phyloP scores from a whole-genome alignment of 2,329 filamentous ascomycete species.

The Lasiodiplodia hormozganensis region DNA sequence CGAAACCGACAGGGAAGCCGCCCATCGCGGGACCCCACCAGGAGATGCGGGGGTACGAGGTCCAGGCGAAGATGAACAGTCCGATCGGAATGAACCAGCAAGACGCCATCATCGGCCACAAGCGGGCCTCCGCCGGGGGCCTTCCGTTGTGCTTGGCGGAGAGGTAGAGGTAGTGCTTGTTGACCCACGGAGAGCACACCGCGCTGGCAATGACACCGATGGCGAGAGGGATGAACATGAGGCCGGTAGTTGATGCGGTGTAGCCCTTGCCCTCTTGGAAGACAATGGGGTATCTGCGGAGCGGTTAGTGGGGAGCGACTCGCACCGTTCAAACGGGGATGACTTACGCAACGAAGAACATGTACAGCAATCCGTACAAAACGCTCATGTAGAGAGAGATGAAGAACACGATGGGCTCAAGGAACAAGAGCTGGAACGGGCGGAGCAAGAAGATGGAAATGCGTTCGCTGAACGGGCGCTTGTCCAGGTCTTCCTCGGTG shows the following conservation, averaged over 20 bases:
- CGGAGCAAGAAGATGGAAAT: conserved; percentile 77
- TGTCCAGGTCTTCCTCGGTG: conserved; percentile 81
- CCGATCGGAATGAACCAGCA: conserved; percentile 69
- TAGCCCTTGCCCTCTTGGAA: conserved; percentile 84
- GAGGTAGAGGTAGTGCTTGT: conserved; percentile 78
- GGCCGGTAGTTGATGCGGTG: conserved; percentile 73
- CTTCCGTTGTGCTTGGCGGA: conserved; percentile 69
- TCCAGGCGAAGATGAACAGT: conserved; percentile 73
- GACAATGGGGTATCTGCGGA: conserved; percentile 61
- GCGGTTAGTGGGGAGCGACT: conserved; percentile 52
- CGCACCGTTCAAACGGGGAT: too few species aligned
- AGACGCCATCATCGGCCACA: conserved; percentile 73
- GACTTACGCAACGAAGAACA: conserved; percentile 71
- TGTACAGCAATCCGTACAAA: conserved; percentile 75
- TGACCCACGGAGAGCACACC: conserved; percentile 72
- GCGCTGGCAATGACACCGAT: conserved; percentile 76
- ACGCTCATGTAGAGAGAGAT: conserved; percentile 87
- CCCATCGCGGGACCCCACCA: conserved; percentile 78
- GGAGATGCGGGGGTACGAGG: conserved; percentile 68
- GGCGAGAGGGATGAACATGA: conserved; percentile 87
- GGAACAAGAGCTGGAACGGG: conserved; percentile 84
- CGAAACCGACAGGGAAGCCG: conserved; percentile 72
- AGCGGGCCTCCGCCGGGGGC: conserved; percentile 77
- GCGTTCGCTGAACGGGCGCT: conserved; percentile 71
- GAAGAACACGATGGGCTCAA: conserved; percentile 84